phyloP scores from a whole-genome alignment of 805 yeast species.

The Ogataea methanolica region DNA sequence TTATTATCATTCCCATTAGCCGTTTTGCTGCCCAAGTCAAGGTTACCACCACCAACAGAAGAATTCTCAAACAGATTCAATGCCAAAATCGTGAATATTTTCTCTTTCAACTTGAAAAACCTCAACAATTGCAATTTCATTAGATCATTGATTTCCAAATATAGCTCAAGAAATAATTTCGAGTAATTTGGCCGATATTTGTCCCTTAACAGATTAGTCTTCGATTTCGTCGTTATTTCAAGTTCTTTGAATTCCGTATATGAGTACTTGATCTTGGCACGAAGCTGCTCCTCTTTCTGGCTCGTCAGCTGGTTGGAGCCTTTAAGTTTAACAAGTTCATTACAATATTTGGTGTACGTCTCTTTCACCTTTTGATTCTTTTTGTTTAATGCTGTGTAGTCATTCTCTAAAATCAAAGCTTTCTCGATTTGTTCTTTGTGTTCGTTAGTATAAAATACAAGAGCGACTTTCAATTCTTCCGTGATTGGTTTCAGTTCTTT shows the following conservation, averaged over 20 bases:
- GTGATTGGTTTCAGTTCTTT: constrained; percentile 1
- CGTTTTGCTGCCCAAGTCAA: too few relatives aligned
- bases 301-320: constrained; percentile 1
- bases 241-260: neutral
- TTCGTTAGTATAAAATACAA: neutral
- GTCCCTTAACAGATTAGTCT: neutral
- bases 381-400: neutral
- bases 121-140: neutral
- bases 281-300: constrained; percentile 21
- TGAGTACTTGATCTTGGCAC: constrained; percentile 27
- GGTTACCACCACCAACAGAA: neutral
- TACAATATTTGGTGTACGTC: neutral
- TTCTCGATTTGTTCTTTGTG: neutral
- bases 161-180: neutral
- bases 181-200: neutral
- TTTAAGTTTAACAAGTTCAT: constrained; percentile 19
- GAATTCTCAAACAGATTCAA: constrained; percentile 3
- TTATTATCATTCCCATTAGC: too few relatives aligned
- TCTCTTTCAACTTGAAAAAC: constrained; percentile 5
- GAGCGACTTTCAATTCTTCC: constrained; percentile 1
- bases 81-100: constrained; percentile 1
- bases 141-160: constrained; percentile 2
- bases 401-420: neutral
- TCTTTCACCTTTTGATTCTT: neutral
- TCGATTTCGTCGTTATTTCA: neutral